A percentile compares a stretch with the other conserved stretches of the same genome.
phyloP scores from a whole-genome alignment of 495 filamentous ascomycete species.

The Aspergillus campestris region DNA sequence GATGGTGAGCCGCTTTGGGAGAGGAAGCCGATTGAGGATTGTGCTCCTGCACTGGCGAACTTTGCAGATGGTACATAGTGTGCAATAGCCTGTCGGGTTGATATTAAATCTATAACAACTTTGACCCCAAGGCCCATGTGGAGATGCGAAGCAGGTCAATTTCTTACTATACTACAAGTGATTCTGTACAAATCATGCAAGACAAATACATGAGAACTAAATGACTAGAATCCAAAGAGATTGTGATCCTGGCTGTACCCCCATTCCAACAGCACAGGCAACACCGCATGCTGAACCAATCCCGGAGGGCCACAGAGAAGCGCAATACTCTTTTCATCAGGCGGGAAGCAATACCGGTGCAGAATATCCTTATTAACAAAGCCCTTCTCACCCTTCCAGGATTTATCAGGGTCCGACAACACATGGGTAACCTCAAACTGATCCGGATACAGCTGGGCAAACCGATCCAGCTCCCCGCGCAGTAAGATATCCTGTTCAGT shows the following conservation, averaged over 20 bases:
- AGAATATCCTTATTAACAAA: conserved; percentile 21
- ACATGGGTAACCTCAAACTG: conserved; percentile 26
- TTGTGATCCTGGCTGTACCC: conserved; percentile 22
- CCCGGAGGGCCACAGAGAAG: conserved; percentile 26
- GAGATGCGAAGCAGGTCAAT: neutral
- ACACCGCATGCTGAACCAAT: conserved; percentile 27
- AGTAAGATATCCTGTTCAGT: conserved; percentile 25
- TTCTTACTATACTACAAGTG: too few species aligned
- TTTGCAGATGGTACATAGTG: conserved; percentile 10
- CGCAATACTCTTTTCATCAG: conserved; percentile 13
- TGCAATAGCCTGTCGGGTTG: neutral
- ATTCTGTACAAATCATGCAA: too few species aligned
- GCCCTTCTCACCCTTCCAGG: conserved; percentile 23
- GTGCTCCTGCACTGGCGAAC: conserved; percentile 23
- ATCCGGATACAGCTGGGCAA: conserved; percentile 15
- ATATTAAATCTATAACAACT: neutral
- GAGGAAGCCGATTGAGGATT: conserved; percentile 11
- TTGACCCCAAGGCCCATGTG: neutral
- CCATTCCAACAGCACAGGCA: conserved; percentile 22
- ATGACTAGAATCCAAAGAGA: conserved; percentile 21
- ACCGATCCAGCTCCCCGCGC: conserved; percentile 30
- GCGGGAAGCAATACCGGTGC: conserved; percentile 19
- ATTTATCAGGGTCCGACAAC: conserved; percentile 18
- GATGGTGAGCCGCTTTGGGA: conserved; percentile 71
- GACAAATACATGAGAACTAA: neutral